Evolutionary conservation across 169 alveolate species (phyloP).

Genomic region (Plasmodium knowlesi): DNA sequence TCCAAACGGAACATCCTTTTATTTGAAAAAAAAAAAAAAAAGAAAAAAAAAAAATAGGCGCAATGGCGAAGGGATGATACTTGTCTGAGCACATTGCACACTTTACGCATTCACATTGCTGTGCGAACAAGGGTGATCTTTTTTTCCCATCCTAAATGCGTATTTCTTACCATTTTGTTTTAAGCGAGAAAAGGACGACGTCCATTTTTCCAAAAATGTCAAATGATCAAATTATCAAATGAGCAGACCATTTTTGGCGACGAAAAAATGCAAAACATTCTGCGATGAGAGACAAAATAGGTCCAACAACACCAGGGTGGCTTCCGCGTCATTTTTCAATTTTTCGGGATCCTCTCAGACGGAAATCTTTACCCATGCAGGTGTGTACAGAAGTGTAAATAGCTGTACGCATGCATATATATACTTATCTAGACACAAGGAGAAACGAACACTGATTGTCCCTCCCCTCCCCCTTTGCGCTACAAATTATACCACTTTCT

Average conservation of each 20-base stretch:
- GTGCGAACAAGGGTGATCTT: neutral
- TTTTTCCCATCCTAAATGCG: neutral
- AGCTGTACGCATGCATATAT: neutral
- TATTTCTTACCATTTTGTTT: neutral
- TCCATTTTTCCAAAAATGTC: neutral
- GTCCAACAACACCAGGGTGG: neutral
- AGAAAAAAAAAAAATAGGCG: neutral
- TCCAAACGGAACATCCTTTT: neutral
- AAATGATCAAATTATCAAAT: neutral
- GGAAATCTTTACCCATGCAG: neutral
- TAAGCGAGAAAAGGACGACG: neutral
- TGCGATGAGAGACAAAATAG: neutral
- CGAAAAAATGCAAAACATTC: neutral
- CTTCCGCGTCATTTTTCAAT: neutral
- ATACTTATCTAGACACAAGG: neutral
- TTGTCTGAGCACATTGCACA: neutral
- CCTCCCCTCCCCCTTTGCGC: neutral
- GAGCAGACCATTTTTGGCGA: neutral
- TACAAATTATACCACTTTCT: neutral
- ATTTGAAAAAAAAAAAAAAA: neutral
- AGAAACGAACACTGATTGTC: neutral
- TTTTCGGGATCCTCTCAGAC: neutral
- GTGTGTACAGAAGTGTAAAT: neutral
- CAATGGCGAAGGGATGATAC: neutral
- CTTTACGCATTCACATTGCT: neutral